Percentiles rank a stretch among this genome's conserved stretches.
phyloP scores from a whole-genome alignment of 805 yeast species.

The Barnettozyma sucrosica region DNA sequence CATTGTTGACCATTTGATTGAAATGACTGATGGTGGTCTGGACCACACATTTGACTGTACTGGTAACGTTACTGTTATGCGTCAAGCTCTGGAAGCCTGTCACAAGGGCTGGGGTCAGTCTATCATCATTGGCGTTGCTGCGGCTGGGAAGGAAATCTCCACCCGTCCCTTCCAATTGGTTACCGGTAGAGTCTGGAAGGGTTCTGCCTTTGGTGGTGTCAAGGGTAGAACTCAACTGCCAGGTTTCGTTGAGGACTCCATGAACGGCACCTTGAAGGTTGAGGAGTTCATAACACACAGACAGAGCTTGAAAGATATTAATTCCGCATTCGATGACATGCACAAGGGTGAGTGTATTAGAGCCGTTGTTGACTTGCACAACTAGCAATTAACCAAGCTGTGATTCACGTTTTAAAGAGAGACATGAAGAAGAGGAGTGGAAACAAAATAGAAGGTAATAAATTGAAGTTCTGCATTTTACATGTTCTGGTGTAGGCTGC shows the following conservation, averaged over 20 bases:
- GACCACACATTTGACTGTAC: conserved; percentile 98
- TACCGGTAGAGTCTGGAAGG: conserved; percentile 98
- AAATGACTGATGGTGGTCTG: conserved; percentile 94
- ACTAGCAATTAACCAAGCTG: conserved; percentile 11
- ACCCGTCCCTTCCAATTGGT: conserved; percentile 99
- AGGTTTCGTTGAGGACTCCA: conserved; percentile 78
- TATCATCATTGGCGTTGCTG: conserved; percentile 95
- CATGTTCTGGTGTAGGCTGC: too few relatives aligned
- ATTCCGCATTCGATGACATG: conserved; percentile 90
- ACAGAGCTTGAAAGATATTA: conserved; percentile 70
- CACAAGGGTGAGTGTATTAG: conserved; percentile 92
- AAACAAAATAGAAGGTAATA: conserved; percentile 1
- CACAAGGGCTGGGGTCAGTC: conserved; percentile 99
- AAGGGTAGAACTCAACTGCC: conserved; percentile 97
- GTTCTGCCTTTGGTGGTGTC: conserved; percentile 99
- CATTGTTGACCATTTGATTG: conserved; percentile 75
- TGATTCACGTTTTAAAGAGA: conserved; percentile 32
- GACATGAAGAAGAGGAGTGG: too few relatives aligned
- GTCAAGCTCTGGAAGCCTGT: conserved; percentile 92
- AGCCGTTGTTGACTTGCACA: conserved; percentile 62
- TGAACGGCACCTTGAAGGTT: conserved; percentile 75
- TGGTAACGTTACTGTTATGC: conserved; percentile 93
- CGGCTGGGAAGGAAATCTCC: conserved; percentile 94
- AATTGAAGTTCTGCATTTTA: background rate
- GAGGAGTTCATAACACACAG: conserved; percentile 95